phyloP scores from a whole-genome alignment of 1,139 yeast species.

The Hemisphaericaspora subhashii region DNA sequence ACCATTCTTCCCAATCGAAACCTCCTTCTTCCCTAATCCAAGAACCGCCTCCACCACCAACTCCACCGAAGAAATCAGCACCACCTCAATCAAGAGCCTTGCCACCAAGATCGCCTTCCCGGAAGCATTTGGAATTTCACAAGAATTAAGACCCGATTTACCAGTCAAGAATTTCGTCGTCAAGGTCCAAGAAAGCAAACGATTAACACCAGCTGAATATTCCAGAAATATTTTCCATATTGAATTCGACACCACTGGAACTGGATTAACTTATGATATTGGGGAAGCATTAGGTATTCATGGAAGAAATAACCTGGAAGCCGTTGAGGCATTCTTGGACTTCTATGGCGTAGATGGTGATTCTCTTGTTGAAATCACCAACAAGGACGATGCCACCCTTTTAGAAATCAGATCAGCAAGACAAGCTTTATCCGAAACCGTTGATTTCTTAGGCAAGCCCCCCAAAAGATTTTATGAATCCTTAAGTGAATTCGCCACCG shows the following conservation, averaged over 20 bases:
- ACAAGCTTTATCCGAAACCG: constrained; percentile 75
- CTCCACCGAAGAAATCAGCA: constrained; percentile 36
- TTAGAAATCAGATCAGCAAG: constrained; percentile 77
- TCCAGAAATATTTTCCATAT: constrained; percentile 96
- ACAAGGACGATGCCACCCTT: constrained; percentile 58
- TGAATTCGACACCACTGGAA: constrained; percentile 88
- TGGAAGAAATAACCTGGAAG: constrained; percentile 72
- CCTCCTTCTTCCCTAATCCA: constrained; percentile 62
- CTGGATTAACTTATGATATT: constrained; percentile 87
- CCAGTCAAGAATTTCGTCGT: constrained; percentile 85
- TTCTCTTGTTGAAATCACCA: constrained; percentile 67
- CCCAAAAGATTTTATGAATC: constrained; percentile 92
- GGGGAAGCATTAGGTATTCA: constrained; percentile 98
- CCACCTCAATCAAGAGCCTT: constrained; percentile 51
- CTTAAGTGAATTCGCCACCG: constrained; percentile 70
- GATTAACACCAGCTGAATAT: constrained; percentile 90
- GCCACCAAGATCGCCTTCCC: constrained; percentile 75
- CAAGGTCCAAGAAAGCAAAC: constrained; percentile 86
- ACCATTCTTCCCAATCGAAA: constrained; percentile 57
- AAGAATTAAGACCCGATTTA: constrained; percentile 81
- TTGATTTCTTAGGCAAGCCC: constrained; percentile 92
- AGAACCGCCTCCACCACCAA: constrained; percentile 25
- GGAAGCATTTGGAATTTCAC: constrained; percentile 66
- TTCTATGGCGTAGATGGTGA: constrained; percentile 73
- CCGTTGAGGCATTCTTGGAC: constrained; percentile 67